Base-by-base conservation (phyloP, 2,329 filamentous ascomycete species). In the Cylindrodendrum hubeiense region DNA sequence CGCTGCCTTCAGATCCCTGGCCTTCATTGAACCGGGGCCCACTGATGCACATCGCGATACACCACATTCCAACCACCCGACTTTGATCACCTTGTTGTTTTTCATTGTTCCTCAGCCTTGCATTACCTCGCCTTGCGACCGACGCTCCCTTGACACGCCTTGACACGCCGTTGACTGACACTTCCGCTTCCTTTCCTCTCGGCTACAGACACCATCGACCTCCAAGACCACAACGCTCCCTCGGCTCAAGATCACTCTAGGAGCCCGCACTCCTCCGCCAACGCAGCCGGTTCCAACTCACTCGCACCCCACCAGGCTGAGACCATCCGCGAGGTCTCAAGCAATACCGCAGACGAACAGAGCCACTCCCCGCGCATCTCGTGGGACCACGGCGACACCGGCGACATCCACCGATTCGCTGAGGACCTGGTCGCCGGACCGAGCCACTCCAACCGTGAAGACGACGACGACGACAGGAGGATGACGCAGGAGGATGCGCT, bases 281-380 rank as follows among this genome's bases (percentile, higher is more conserved):
- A 87, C 88, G 60, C n/a, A n/a, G n/a, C 67, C 58, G 78, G 81
- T 85, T 68, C 64, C 85, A 83, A 69, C 21, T 52, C 68, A n/a
- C 83, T 92, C 75, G 92, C 91, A 70, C 90, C 93, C 47, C 95
- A 98, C 78, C 95, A 98, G 81, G 92, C 94, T 72, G 90, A 93
- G 74, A 91, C 95, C 19, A 85, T 98, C 69, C 91, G 93, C 74
- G 91, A 93, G 77, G 91, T 95, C 61, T 89, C 91, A 69, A 88
- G 93, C 76, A 93, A 97, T 77, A 86, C 88, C 54, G 89, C 89
- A 70, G 89, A 94, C 77, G 92, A 96, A 77, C 87, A 93, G 74
- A 82, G 86, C 66, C 86, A 86, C 67, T 91, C 87, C 72, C 90
- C 90, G 46, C 83, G 86, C 66, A 79, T 91, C 54, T 90, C 90